Percentiles rank a stretch among this genome's conserved stretches.
Conservation (phyloP, 1,284 basidiomycete species). For the Cutaneotrichosporon sp. region DNA sequence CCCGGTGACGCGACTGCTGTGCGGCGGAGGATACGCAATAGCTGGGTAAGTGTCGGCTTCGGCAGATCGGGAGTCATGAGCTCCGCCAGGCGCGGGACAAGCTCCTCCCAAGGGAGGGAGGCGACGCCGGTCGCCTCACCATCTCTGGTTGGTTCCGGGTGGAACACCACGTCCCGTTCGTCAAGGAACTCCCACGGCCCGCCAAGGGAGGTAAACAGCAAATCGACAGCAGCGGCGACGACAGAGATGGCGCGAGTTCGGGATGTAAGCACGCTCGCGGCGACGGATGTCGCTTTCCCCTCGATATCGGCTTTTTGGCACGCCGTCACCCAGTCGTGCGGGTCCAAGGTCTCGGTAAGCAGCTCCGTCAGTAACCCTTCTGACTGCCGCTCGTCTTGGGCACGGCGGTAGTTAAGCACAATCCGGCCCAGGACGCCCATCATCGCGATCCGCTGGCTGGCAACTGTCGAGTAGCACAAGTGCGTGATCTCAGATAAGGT, state of each 20-base stretch:
- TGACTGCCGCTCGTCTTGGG: constrained; percentile 1
- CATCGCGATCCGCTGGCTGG: constrained; percentile 77
- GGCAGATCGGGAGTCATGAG: constrained; percentile 30
- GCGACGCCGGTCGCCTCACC: constrained; percentile 20
- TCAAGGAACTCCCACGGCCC: constrained; percentile 26
- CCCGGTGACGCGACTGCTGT: constrained; percentile 58
- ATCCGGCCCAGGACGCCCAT: constrained; percentile 67
- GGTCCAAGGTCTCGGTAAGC: constrained; percentile 11
- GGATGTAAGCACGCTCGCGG: constrained; percentile 5
- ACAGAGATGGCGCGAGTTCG: constrained; percentile 22
- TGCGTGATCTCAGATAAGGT: constrained; percentile 81
- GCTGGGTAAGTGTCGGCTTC: constrained; percentile 46
- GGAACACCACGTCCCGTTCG: constrained; percentile 2
- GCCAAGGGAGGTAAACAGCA: constrained; percentile 30
- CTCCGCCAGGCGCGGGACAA: constrained; percentile 29
- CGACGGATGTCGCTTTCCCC: constrained; percentile 11
- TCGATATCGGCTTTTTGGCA: constrained; percentile 10
- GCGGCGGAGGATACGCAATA: constrained; percentile 62
- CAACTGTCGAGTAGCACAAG: constrained; percentile 72
- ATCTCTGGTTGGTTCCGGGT: constrained; percentile 4
- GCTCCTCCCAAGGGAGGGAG: constrained; percentile 35
- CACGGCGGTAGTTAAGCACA: constrained; percentile 29
- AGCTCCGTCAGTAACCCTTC: constrained; percentile 11
- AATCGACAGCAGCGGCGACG: constrained; percentile 31
- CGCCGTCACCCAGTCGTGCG: constrained; percentile 8